phyloP scores from a whole-genome alignment of 345 rosid genomes.

The Orychophragmus violaceus region DNA sequence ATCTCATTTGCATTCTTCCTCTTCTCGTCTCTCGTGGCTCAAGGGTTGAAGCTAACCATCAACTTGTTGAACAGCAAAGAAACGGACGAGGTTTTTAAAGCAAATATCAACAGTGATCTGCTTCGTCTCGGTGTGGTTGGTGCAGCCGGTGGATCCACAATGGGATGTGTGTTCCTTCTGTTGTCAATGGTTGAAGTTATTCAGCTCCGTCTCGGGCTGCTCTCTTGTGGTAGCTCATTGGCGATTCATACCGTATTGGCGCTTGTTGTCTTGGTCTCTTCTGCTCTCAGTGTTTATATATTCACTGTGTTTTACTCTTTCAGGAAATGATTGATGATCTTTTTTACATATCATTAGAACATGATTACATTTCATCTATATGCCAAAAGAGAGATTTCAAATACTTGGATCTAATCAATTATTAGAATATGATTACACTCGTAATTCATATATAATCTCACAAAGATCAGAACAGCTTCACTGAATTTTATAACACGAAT shows the following conservation, averaged over 20 bases:
- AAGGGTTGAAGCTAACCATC: conserved; percentile 25
- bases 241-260: conserved; percentile 18
- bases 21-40: conserved; percentile 33
- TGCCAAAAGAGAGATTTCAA: no score
- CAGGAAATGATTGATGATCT: conserved; percentile 17
- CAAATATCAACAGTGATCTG: conserved; percentile 19
- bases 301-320: conserved; percentile 32
- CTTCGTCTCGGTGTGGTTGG: conserved; percentile 30
- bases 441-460: no score
- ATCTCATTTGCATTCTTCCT: conserved; percentile 28
- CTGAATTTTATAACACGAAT: no score
- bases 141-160: conserved; percentile 23
- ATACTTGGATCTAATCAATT: no score
- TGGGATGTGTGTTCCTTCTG: conserved; percentile 24
- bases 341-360: background rate
- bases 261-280: conserved; percentile 28
- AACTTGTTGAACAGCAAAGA: conserved; percentile 26
- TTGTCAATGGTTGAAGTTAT: conserved; percentile 28
- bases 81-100: conserved; percentile 20
- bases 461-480: no score
- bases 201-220: conserved; percentile 25
- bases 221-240: conserved; percentile 22
- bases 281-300: conserved; percentile 26
- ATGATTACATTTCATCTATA: no score
- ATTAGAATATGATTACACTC: no score